phyloP scores from a whole-genome alignment of 2,329 filamentous ascomycete genomes.

The Verticillium nubilum region DNA sequence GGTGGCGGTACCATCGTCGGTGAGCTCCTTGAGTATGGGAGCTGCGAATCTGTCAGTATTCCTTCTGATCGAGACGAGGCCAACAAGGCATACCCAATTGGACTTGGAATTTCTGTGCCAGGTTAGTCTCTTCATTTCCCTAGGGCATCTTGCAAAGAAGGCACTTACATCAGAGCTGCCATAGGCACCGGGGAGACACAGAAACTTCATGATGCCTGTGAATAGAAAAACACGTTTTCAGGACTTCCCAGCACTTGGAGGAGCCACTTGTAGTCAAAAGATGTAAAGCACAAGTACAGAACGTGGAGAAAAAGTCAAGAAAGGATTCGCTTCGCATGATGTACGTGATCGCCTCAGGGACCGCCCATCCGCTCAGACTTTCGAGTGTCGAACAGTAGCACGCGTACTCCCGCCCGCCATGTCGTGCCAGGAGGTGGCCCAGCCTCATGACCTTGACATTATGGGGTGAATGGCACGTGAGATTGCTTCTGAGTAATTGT shows the following conservation, averaged over 20 bases:
- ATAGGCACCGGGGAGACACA: constrained; percentile 53
- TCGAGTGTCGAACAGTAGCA: neutral
- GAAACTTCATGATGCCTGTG: constrained; percentile 42
- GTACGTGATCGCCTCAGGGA: neutral
- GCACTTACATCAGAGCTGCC: constrained; percentile 47
- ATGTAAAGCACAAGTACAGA: neutral
- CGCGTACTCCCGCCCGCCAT: neutral
- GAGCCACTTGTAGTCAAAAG: neutral
- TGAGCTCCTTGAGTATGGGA: constrained; percentile 42
- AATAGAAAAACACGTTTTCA: neutral
- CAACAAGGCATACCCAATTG: constrained; percentile 36
- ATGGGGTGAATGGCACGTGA: neutral
- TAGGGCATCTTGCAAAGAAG: constrained; percentile 5
- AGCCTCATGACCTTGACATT: neutral
- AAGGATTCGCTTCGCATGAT: neutral
- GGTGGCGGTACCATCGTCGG: constrained; percentile 36
- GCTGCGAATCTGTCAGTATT: constrained; percentile 27
- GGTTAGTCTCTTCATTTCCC: constrained; percentile 8
- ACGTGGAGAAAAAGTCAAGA: neutral
- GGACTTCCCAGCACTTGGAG: neutral
- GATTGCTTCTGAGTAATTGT: neutral
- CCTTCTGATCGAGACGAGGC: neutral
- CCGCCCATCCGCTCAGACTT: neutral
- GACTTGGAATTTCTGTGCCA: constrained; percentile 46
- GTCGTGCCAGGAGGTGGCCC: neutral